Conservation (phyloP, 768 basidiomycete genomes). For the Suillus bovinus region DNA sequence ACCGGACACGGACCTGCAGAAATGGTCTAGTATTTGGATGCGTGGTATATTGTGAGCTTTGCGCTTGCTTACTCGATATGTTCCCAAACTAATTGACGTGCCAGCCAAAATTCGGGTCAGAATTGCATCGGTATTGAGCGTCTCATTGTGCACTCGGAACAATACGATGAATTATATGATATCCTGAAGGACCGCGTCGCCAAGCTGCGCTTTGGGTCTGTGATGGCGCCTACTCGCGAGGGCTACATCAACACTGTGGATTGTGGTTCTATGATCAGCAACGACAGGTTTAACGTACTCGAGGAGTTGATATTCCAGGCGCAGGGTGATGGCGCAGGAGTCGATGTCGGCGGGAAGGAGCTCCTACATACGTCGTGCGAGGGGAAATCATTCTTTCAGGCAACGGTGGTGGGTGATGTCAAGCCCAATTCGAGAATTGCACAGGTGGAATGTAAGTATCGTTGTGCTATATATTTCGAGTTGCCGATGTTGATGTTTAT, state of each 20-base stretch:
- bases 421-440: constrained; percentile 72
- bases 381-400: constrained; percentile 80
- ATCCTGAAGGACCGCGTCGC: constrained; percentile 63
- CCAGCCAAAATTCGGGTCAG: constrained; percentile 89
- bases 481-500: constrained; percentile 13
- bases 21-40: constrained; percentile 83
- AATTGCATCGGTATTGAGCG: constrained; percentile 98
- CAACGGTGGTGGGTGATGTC: constrained; percentile 86
- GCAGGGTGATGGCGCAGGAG: constrained; percentile 63
- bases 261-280: constrained; percentile 84
- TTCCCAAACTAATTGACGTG: constrained; percentile 1
- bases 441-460: constrained; percentile 68
- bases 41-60: constrained; percentile 84
- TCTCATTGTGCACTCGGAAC: constrained; percentile 77
- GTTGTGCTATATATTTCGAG: constrained; percentile 5
- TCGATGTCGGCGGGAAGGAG: constrained; percentile 61
- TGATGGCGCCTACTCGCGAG: constrained; percentile 63
- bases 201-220: constrained; percentile 77
- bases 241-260: constrained; percentile 77
- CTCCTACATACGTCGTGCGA: constrained; percentile 67
- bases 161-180: constrained; percentile 74
- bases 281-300: constrained; percentile 67
- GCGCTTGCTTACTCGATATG: not conserved
- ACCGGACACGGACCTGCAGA: constrained; percentile 78
- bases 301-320: constrained; percentile 72